phyloP scores from a whole-genome alignment of 805 yeast genomes.

The Yamadazyma sp. region DNA sequence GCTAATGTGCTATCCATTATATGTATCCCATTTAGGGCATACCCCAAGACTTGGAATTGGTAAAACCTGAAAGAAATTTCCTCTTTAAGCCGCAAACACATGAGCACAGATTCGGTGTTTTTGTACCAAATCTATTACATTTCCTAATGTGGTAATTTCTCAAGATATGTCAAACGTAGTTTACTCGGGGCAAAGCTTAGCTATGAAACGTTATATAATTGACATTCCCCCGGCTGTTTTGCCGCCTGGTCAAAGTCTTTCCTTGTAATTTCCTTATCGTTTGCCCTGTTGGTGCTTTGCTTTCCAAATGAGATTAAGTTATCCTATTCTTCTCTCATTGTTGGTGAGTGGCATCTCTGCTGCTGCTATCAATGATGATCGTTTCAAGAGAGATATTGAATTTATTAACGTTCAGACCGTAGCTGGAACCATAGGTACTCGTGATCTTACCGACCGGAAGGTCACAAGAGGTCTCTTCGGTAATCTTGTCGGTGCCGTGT shows the following conservation, averaged over 20 bases:
- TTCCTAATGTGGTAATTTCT: conserved; percentile 22
- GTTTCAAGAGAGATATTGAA: conserved; percentile 7
- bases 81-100: conserved; percentile 8
- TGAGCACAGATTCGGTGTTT: conserved; percentile 4
- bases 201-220: conserved; percentile 4
- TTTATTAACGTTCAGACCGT: conserved; percentile 4
- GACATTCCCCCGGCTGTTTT: background rate
- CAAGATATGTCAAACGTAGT: conserved; percentile 12
- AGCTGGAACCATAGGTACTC: conserved; percentile 10
- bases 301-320: conserved; percentile 10
- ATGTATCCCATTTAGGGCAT: conserved; percentile 5
- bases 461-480: conserved; percentile 10
- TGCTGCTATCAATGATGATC: conserved; percentile 14
- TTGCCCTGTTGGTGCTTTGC: background rate
- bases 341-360: conserved; percentile 7
- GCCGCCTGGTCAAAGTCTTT: background rate
- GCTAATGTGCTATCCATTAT: too few species aligned
- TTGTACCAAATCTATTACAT: conserved; percentile 10
- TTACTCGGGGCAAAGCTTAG: background rate
- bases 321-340: conserved; percentile 3
- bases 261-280: background rate
- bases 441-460: background rate
- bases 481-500: conserved; percentile 10
- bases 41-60: conserved; percentile 2
- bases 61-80: conserved; percentile 1